Base-by-base conservation (phyloP, 169 alveolate species). In the Cryptosporidium xiaoi region DNA sequence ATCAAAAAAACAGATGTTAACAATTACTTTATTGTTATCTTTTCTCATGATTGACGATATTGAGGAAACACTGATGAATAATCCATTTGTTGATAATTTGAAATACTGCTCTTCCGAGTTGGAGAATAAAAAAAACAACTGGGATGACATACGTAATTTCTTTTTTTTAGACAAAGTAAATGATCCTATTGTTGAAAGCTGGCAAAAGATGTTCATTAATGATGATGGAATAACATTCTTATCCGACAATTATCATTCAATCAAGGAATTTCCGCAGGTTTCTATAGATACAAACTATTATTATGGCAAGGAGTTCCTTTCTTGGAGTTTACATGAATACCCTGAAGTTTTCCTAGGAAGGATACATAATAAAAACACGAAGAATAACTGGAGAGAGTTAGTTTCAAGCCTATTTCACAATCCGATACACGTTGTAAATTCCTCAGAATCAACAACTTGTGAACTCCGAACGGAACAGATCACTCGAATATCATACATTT, bases 151-250 rank as follows among this genome's bases (percentile, higher is more conserved):
- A 13, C 18, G 87, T 34, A 58, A 40, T 60, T 36, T 77, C 1
- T 60, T 20, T 44, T 60, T 77, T 20, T 56, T 77, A 15, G 87
- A 77, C 29, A 58, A 29, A 40, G 87, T 20, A n/a, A 71, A 77
- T 18, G 46, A 60, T 48, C 87, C 87, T 31, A 48, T 34, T 34
- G 13, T 60, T 18, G 55, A 31, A 44, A 56, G 4, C 33, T 62
- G 77, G 71, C 20, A 55, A 24, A 50, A 60, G 2, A 31, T 58
- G 5, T 77, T 77, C 27, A 12, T 77, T 34, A 50, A 77, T 60
- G 48, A 77, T 60, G 64, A 77, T 15, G 87, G 87, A 77, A 77
- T 77, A 44, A 20, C 34, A 10, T 77, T 60, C 51, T 33, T 77
- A 0, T 77, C 87, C n/a, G 34, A 40, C 16, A 34, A 36, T 62